Evolutionary conservation across 148 eudicot species (phyloP).

Genomic region (Dysphania ambrosioides): DNA sequence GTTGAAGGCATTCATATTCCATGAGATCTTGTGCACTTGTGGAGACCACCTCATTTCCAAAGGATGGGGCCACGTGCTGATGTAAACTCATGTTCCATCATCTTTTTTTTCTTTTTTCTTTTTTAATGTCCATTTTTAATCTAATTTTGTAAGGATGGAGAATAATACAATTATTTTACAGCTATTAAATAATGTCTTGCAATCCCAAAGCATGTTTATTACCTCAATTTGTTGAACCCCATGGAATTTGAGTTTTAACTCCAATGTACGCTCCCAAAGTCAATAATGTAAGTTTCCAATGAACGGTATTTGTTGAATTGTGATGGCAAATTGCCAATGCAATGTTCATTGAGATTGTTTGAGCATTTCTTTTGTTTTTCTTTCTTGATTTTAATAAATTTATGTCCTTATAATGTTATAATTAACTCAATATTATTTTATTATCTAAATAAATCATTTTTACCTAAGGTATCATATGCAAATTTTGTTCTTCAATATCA

Average conservation of each 20-base stretch:
- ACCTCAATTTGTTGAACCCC: not conserved
- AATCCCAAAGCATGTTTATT: conserved; percentile 4
- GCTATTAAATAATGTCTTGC: not conserved
- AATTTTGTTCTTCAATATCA: no score
- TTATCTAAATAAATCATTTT: no score
- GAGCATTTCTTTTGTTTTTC: no score
- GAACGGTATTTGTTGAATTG: no score
- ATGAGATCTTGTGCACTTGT: not conserved
- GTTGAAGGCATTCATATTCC: no score
- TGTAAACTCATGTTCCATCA: not conserved
- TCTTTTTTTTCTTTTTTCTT: not conserved
- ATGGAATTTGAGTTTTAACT: not conserved
- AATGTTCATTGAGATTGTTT: no score
- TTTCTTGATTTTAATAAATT: no score
- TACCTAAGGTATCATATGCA: no score
- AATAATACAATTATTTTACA: not conserved
- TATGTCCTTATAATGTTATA: no score
- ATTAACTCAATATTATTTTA: no score
- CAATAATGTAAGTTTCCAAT: not conserved
- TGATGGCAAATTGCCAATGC: no score
- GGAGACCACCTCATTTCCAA: conserved; percentile 3
- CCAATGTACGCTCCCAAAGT: not conserved
- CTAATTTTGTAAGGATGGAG: not conserved
- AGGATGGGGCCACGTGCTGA: conserved; percentile 3
- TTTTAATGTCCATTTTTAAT: no score